Percentiles rank a stretch among this genome's conserved stretches.
Evolutionary conservation across 805 yeast species (phyloP).

Genomic region (Naumovozyma dairenensis): DNA sequence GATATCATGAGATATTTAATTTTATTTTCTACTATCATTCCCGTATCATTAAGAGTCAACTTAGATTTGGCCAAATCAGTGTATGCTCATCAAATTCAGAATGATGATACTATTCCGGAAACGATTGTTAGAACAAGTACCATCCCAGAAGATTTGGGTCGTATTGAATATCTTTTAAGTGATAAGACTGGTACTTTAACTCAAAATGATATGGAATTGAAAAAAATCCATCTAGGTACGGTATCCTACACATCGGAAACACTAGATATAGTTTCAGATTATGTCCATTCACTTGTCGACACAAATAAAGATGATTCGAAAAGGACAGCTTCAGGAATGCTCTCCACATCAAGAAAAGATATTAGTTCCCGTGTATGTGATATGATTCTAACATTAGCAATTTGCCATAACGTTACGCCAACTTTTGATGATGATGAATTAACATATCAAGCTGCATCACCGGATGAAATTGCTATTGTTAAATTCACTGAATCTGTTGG

Average conservation of each 20-base stretch:
- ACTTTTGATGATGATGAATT: slow-evolving; percentile 66
- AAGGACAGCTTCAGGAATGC: slow-evolving; percentile 9
- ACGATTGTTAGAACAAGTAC: slow-evolving; percentile 95
- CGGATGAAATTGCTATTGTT: slow-evolving; percentile 96
- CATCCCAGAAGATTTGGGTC: slow-evolving; percentile 93
- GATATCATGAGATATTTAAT: slow-evolving; percentile 86
- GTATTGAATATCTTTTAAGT: slow-evolving; percentile 83
- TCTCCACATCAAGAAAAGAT: slow-evolving; percentile 46
- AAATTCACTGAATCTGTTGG: slow-evolving; percentile 85
- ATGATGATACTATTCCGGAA: slow-evolving; percentile 67
- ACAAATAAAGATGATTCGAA: slow-evolving; percentile 7
- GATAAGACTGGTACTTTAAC: slow-evolving; percentile 98
- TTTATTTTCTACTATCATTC: slow-evolving; percentile 88
- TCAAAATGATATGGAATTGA: slow-evolving; percentile 95
- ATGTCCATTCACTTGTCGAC: slow-evolving; percentile 34
- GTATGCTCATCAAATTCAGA: slow-evolving; percentile 90
- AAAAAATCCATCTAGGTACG: slow-evolving; percentile 83
- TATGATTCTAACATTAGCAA: slow-evolving; percentile 68
- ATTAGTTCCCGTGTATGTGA: slow-evolving; percentile 70
- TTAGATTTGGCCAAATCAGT: slow-evolving; percentile 92
- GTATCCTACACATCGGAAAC: slow-evolving; percentile 90
- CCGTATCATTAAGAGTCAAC: slow-evolving; percentile 90
- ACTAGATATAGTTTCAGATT: slow-evolving; percentile 75
- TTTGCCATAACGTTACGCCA: slow-evolving; percentile 98
- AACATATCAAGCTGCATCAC: slow-evolving; percentile 94